These are phyloP conservation scores for Coprinellus aureogranulatus DNA, from an alignment of 768 basidiomycete genomes.

Conservation along the genomic window DNA sequence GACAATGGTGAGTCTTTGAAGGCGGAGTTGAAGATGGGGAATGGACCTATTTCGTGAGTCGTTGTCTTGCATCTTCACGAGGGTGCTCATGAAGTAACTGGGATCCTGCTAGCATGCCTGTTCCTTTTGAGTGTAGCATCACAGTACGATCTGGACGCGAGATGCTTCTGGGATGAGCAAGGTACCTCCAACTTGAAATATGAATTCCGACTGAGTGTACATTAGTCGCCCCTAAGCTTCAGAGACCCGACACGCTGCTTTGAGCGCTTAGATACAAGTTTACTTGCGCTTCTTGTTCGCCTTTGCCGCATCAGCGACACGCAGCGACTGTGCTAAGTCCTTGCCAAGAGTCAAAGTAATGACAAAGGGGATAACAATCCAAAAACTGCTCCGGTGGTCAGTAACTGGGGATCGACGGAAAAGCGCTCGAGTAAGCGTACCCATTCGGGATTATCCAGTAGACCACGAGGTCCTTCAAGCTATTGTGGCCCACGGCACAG, in stretches of 20 bases:
- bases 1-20: neutral
- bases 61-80: too few relatives aligned
- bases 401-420: constrained; percentile 21
- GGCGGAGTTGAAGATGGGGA: neutral
- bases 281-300: constrained; percentile 12
- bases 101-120: too few relatives aligned
- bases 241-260: too few relatives aligned
- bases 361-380: constrained; percentile 70
- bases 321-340: constrained; percentile 53
- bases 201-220: too few relatives aligned
- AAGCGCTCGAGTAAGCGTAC: constrained; percentile 36
- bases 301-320: constrained; percentile 12
- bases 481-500: constrained; percentile 77
- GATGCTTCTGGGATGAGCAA: too few relatives aligned
- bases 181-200: too few relatives aligned
- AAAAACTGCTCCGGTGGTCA: constrained; percentile 41
- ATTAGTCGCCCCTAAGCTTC: too few relatives aligned
- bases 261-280: too few relatives aligned
- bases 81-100: too few relatives aligned
- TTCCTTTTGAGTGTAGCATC: too few relatives aligned
- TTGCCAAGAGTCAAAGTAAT: constrained; percentile 59
- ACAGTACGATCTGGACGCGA: too few relatives aligned
- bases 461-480: constrained; percentile 43
- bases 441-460: constrained; percentile 80
- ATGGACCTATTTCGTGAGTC: constrained; percentile 23